Conservation (phyloP, 306 rosid genomes). For the Prunus fruticosa region DNA sequence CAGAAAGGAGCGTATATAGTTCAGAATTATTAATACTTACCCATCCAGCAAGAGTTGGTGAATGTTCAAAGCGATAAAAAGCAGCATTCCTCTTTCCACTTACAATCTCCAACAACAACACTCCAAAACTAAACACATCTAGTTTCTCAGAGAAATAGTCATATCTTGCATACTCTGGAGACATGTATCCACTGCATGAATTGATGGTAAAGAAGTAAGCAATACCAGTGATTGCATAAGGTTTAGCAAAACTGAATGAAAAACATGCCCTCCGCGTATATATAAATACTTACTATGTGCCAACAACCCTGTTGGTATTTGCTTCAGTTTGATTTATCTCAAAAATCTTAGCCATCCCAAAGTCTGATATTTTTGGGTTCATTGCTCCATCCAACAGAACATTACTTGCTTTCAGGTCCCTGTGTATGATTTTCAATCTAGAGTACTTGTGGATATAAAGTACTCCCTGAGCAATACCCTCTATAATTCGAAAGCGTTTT, state of each 20-base stretch:
- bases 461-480: too few relatives aligned
- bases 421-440: too few relatives aligned
- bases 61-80: neutral
- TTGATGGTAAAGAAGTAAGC: too few relatives aligned
- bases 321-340: slow-evolving; percentile 10
- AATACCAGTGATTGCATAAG: neutral
- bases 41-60: slow-evolving; percentile 13
- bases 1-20: neutral
- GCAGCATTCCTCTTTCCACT: slow-evolving; percentile 20
- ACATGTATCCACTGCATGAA: slow-evolving; percentile 20
- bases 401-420: slow-evolving; percentile 28
- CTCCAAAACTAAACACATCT: slow-evolving; percentile 21
- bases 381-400: slow-evolving; percentile 14
- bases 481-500: neutral
- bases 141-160: slow-evolving; percentile 14
- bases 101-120: slow-evolving; percentile 11
- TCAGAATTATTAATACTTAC: neutral
- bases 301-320: slow-evolving; percentile 13
- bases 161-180: slow-evolving; percentile 22
- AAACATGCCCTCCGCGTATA: neutral
- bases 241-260: neutral
- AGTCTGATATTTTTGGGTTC: slow-evolving; percentile 22
- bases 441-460: too few relatives aligned
- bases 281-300: slow-evolving; percentile 23
- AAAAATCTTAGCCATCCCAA: slow-evolving; percentile 26